Conservation (phyloP, 345 rosid genomes). For the Corymbia maculata region DNA sequence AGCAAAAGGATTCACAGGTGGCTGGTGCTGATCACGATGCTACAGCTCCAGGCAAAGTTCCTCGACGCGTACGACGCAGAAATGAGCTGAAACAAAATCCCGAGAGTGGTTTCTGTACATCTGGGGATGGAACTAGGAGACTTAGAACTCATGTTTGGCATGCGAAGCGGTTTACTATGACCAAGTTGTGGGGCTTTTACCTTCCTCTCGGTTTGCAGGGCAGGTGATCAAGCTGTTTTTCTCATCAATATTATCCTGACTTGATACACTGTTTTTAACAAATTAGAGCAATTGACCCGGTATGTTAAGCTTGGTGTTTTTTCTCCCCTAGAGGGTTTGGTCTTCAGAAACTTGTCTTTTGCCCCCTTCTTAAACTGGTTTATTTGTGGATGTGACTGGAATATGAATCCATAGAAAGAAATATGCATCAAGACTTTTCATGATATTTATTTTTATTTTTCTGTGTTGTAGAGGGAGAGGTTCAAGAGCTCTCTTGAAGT, state of each 20-base stretch:
- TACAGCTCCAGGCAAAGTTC: conserved; percentile 8
- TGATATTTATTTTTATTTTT: neutral
- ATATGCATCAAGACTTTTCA: neutral
- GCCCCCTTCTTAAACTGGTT: neutral
- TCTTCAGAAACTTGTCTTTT: neutral
- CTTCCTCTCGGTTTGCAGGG: conserved; percentile 91
- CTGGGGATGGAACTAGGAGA: conserved; percentile 84
- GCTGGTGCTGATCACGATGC: conserved; percentile 3
- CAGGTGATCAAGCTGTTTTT: conserved; percentile 26
- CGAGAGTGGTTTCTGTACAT: conserved; percentile 40
- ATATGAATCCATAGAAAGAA: neutral
- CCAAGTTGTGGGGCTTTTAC: conserved; percentile 76
- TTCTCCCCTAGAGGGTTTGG: neutral
- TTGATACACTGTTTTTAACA: neutral
- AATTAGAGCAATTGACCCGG: neutral
- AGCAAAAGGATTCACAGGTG: conserved; percentile 17
- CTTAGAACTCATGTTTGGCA: conserved; percentile 93
- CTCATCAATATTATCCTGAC: neutral
- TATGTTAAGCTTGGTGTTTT: neutral
- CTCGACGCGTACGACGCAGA: conserved; percentile 53
- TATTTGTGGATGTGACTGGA: neutral
- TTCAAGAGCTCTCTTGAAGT: conserved; percentile 72
- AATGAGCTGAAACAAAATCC: conserved; percentile 60
- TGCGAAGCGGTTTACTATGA: conserved; percentile 81
- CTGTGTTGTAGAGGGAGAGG: conserved; percentile 70